Base-by-base conservation (phyloP, 805 yeast genomes). In the Saccharomycopsis fermentans region DNA sequence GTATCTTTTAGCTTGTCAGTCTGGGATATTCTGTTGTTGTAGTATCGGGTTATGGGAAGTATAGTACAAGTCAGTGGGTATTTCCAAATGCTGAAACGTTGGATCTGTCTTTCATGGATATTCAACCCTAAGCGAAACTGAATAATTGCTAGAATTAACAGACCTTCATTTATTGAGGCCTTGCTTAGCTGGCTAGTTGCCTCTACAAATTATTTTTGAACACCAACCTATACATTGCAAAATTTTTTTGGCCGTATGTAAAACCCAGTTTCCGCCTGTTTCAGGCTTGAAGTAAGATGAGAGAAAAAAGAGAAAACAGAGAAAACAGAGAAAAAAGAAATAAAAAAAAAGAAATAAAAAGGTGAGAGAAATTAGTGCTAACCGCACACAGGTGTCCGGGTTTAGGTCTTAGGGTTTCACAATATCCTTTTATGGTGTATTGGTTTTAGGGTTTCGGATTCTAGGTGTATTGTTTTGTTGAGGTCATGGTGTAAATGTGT, bases 131-230 rank as follows among this genome's bases (percentile, higher is more conserved):
- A 9, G 12, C 35, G 12, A 32, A 32, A 37, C 19, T 21, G n/a
- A 21, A 21, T 43, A 43, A 24, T 43, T 29, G 50, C 27, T 43
- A 11, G 50, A 43, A 43, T 16, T 43, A 24, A 43, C 50, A 43
- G 24, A 29, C 29, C 24, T 43, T 43, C 29, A 26, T 43, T 43
- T 24, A 26, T 43, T 43, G 32, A 24, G 29, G 29, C 29, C 50
- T 43, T 43, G 50, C 50, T 43, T 43, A 43, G 50, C 50, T 43
- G 50, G 50, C 50, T 40, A 12, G 27, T 40, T 40, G 48, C 26
- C 48, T 43, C 27, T 43, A 43, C 21, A 2, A 43, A 16, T 43
- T 24, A 43, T 21, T 21, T 19, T 43, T 11, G 12, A 19, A 43
- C 21, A 17, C 50, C 29, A 43, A 8, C 12, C 29, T 26, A 32